These are phyloP conservation scores for Paraconiothyrium sp. DNA, from an alignment of 2,329 filamentous ascomycete genomes.

Conservation along the genomic window DNA sequence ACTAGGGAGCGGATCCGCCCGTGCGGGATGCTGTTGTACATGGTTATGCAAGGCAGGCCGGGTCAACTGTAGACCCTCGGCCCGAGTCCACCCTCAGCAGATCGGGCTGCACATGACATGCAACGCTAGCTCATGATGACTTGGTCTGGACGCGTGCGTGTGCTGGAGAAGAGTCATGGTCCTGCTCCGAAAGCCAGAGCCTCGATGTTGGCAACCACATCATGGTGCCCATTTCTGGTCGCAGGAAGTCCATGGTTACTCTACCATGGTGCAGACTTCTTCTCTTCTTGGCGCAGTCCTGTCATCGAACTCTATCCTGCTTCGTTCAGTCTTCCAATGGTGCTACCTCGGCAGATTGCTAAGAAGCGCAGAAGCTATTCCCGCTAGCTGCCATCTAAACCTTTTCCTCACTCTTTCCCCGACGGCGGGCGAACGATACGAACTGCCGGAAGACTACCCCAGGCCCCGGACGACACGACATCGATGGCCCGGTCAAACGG, in stretches of 20 bases:
- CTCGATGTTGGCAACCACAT: background rate
- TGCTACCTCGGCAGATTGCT: background rate
- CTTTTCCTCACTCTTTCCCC: background rate
- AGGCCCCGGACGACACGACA: constrained; percentile 2
- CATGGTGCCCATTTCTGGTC: too few relatives aligned
- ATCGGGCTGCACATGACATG: constrained; percentile 9
- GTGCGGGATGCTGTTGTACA: background rate
- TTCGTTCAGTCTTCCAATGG: background rate
- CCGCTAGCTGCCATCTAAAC: background rate
- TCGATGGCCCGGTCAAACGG: constrained; percentile 14
- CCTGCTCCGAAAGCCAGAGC: constrained; percentile 1
- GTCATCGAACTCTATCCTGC: background rate
- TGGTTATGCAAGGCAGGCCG: background rate
- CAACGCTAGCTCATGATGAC: constrained; percentile 4
- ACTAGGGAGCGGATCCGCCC: constrained; percentile 8
- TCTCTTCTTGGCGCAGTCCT: background rate
- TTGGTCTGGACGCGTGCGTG: background rate
- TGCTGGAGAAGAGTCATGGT: constrained; percentile 1
- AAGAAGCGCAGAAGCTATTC: background rate
- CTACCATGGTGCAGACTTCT: background rate
- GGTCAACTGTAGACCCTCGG: constrained; percentile 3
- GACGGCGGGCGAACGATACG: background rate
- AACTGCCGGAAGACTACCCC: constrained; percentile 12
- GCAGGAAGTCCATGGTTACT: too few relatives aligned
- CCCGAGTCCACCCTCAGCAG: constrained; percentile 1